phyloP scores from a whole-genome alignment of 2,329 filamentous ascomycete genomes.

The Penicillium sp. region DNA sequence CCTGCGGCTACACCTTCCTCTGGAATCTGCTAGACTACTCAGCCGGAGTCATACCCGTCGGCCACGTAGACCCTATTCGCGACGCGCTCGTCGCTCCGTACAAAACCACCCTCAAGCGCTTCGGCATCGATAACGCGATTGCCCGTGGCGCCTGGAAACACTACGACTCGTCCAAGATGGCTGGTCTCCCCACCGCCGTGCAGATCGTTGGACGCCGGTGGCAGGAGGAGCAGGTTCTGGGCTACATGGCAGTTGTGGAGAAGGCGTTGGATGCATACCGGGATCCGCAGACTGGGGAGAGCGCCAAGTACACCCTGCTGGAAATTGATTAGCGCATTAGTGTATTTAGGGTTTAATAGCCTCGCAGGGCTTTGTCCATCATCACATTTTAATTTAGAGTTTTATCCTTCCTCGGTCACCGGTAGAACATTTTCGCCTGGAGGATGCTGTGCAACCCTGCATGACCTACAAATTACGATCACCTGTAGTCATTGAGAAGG shows the following conservation, averaged over 20 bases:
- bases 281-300: conserved; percentile 31
- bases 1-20: conserved; percentile 88
- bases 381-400: neutral
- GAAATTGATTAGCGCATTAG: conserved; percentile 31
- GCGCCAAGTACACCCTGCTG: conserved; percentile 35
- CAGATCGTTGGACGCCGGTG: conserved; percentile 75
- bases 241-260: conserved; percentile 74
- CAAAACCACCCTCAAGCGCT: conserved; percentile 31
- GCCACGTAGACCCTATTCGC: conserved; percentile 71
- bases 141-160: conserved; percentile 78
- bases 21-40: conserved; percentile 93
- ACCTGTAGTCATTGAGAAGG: too few relatives aligned
- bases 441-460: neutral
- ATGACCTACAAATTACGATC: neutral
- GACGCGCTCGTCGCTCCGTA: conserved; percentile 57
- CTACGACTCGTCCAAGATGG: conserved; percentile 79
- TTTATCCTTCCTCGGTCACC: too few relatives aligned
- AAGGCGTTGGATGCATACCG: conserved; percentile 57
- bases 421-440: neutral
- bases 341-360: neutral
- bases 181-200: conserved; percentile 78
- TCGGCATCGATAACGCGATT: conserved; percentile 65
- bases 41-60: conserved; percentile 75
- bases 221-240: conserved; percentile 83
- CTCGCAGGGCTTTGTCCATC: neutral